phyloP scores from a whole-genome alignment of 768 basidiomycete genomes.

The Clitopilus hobsonii region DNA sequence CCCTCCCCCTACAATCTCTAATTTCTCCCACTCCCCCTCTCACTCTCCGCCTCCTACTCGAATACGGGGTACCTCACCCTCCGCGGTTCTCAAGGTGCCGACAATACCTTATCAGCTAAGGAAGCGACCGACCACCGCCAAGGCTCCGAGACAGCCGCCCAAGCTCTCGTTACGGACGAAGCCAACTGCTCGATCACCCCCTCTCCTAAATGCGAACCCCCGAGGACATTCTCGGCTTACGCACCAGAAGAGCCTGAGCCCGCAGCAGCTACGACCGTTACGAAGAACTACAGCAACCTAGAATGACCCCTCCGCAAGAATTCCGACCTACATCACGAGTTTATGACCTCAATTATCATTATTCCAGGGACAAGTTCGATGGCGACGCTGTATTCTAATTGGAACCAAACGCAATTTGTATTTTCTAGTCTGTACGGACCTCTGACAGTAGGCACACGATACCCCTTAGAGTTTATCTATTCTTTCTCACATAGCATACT shows the following conservation, averaged over 20 bases:
- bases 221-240: neutral
- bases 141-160: slow-evolving; percentile 14
- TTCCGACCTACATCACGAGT: neutral
- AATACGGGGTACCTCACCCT: slow-evolving; percentile 6
- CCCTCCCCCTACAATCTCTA: slow-evolving; percentile 4
- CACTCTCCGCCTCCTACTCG: slow-evolving; percentile 12
- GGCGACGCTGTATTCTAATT: neutral
- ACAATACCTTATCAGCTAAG: slow-evolving; percentile 28
- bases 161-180: slow-evolving; percentile 11
- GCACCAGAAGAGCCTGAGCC: neutral
- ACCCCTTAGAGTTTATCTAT: neutral
- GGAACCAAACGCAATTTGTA: neutral
- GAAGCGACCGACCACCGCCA: slow-evolving; percentile 20
- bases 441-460: neutral
- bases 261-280: neutral
- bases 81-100: slow-evolving; percentile 7
- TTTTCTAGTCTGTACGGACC: neutral
- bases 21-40: neutral
- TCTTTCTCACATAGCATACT: too few relatives aligned
- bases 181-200: neutral
- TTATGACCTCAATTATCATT: neutral
- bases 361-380: neutral
- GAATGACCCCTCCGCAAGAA: neutral
- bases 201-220: neutral
- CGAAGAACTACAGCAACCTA: neutral